Conservation (phyloP, 2,329 filamentous ascomycete species). For the Botrytis elliptica region DNA sequence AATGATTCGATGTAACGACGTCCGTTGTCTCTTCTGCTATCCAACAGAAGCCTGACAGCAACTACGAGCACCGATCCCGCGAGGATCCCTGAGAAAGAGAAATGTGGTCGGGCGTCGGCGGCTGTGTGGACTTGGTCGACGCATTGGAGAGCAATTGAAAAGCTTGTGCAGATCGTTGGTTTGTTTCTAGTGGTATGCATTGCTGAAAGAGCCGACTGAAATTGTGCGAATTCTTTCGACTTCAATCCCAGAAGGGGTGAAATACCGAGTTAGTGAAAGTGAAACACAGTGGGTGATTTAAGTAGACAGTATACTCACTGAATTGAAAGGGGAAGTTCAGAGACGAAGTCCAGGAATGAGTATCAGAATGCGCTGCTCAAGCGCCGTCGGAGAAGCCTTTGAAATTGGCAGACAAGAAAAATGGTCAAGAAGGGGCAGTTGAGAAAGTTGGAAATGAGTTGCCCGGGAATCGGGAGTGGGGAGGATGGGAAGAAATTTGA, state of each 20-base stretch:
- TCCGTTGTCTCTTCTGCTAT: neutral
- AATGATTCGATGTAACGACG: too few relatives aligned
- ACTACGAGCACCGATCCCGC: neutral
- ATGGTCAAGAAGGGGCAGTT: neutral
- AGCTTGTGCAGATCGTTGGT: neutral
- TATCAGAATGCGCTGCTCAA: neutral
- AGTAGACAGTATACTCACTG: neutral
- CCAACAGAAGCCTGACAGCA: neutral
- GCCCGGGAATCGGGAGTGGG: rapidly evolving
- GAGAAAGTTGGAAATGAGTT: neutral
- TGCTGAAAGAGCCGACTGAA: neutral
- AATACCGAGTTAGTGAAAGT: neutral
- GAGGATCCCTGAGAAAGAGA: too few relatives aligned
- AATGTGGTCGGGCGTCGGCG: neutral
- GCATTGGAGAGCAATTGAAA: neutral
- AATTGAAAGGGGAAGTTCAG: neutral
- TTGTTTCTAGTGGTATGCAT: neutral
- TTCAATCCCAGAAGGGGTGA: neutral
- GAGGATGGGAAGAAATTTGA: neutral
- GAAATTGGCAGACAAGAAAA: neutral
- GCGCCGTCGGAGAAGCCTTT: too few relatives aligned
- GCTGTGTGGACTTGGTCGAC: too few relatives aligned
- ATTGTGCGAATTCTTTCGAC: neutral
- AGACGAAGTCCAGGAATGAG: neutral
- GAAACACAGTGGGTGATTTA: neutral